phyloP scores from a whole-genome alignment of 495 filamentous ascomycete species.

The Aspergillus cristatus region DNA sequence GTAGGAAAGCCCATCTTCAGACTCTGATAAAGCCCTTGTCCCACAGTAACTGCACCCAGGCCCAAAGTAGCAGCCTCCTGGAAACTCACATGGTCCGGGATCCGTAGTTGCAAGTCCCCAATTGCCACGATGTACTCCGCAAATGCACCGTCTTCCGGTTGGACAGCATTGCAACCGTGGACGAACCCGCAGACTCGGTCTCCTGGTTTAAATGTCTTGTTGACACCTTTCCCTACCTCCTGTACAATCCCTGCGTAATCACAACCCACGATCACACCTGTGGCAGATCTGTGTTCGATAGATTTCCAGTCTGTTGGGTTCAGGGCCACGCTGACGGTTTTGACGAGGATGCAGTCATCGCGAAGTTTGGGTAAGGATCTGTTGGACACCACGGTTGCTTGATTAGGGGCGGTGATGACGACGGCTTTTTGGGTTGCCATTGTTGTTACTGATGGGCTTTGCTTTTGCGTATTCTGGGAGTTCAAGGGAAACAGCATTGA shows the following conservation, averaged over 20 bases:
- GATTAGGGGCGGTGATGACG: constrained; percentile 1
- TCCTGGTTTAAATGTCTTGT: constrained; percentile 18
- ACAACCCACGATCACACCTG: constrained; percentile 32
- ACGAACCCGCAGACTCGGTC: constrained; percentile 38
- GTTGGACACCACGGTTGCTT: constrained; percentile 5
- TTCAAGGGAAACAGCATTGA: no score
- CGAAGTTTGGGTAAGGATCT: constrained; percentile 18
- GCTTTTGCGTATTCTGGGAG: no score
- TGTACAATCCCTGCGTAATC: constrained; percentile 45
- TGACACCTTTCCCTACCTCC: constrained; percentile 32
- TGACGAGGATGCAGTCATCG: constrained; percentile 34
- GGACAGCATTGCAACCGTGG: constrained; percentile 30
- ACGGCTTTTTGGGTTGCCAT: constrained; percentile 8
- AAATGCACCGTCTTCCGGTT: constrained; percentile 40
- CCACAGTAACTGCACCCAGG: constrained; percentile 32
- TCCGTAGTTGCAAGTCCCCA: constrained; percentile 35
- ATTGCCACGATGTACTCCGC: constrained; percentile 36
- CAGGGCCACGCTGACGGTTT: constrained; percentile 31
- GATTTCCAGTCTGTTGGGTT: constrained; percentile 49
- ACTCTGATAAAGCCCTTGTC: constrained; percentile 11
- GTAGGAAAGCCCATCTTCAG: constrained; percentile 6
- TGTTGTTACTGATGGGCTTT: no score
- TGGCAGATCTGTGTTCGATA: constrained; percentile 14
- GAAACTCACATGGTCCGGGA: constrained; percentile 40
- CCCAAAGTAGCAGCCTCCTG: constrained; percentile 42